phyloP scores from a whole-genome alignment of 2,329 filamentous ascomycete species.

The Ophiostoma montium region DNA sequence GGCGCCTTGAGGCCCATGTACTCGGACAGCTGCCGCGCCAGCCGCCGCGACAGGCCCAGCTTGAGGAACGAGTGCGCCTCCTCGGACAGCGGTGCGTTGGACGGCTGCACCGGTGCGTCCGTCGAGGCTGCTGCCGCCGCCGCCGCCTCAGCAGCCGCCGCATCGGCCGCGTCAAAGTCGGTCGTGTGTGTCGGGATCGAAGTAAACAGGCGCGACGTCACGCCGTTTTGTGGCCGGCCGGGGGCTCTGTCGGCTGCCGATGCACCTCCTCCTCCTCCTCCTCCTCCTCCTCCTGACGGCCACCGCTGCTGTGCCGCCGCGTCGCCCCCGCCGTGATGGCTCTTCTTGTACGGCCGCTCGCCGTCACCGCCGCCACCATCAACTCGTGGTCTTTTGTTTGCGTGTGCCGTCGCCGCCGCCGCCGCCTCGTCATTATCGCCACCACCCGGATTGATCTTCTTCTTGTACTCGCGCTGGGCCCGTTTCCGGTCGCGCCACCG shows the following conservation, averaged over 20 bases:
- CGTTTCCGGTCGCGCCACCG: constrained; percentile 79
- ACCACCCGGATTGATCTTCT: constrained; percentile 5
- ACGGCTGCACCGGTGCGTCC: constrained; percentile 47
- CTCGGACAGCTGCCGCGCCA: constrained; percentile 69
- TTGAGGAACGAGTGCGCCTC: constrained; percentile 77
- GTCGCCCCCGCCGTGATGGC: constrained; percentile 1
- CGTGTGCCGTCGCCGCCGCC: neutral
- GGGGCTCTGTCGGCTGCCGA: constrained; percentile 31
- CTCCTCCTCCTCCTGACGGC: too few species aligned
- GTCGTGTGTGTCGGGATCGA: constrained; percentile 69
- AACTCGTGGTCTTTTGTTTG: neutral
- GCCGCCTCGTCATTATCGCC: neutral
- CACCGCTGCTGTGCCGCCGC: neutral
- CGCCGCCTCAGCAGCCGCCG: constrained; percentile 26
- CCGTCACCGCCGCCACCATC: constrained; percentile 1
- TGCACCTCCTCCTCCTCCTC: too few species aligned
- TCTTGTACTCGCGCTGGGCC: constrained; percentile 50
- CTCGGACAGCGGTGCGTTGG: constrained; percentile 77
- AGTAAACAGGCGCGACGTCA: constrained; percentile 86
- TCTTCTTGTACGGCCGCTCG: constrained; percentile 11
- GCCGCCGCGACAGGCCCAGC: constrained; percentile 63
- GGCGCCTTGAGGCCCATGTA: constrained; percentile 85
- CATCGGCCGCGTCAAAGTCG: constrained; percentile 25
- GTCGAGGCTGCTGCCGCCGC: constrained; percentile 30
- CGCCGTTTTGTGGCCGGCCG: constrained; percentile 16